These are phyloP conservation scores for Arthroderma sp. DNA, from an alignment of 2,329 filamentous ascomycete genomes.

Conservation along the genomic window DNA sequence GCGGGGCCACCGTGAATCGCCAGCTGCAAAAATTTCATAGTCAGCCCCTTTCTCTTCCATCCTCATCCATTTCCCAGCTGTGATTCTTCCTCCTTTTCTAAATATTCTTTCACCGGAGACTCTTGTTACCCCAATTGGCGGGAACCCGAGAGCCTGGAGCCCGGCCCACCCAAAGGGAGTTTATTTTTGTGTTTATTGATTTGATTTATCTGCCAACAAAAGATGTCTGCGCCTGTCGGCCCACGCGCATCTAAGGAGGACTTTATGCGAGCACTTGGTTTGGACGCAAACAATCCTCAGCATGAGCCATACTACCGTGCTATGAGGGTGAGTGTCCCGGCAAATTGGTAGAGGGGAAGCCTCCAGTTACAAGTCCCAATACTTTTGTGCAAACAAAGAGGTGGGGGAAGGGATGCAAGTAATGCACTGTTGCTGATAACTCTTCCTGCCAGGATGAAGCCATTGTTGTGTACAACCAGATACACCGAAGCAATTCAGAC, in stretches of 20 bases:
- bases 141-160: not conserved
- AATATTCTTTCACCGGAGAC: too few species aligned
- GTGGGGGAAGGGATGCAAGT: not conserved
- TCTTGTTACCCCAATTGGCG: not conserved
- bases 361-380: not conserved
- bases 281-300: constrained; percentile 31
- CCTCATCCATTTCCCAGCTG: not conserved
- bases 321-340: constrained; percentile 31
- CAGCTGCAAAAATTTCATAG: not conserved
- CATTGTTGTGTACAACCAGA: constrained; percentile 32
- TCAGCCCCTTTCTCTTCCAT: not conserved
- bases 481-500: constrained; percentile 31
- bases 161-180: not conserved
- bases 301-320: constrained; percentile 35
- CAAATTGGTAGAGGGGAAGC: not conserved
- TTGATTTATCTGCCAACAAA: constrained; percentile 4
- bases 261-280: constrained; percentile 35
- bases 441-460: constrained; percentile 30
- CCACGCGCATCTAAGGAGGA: constrained; percentile 37
- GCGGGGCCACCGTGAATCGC: not conserved
- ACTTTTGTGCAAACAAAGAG: not conserved
- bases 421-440: not conserved
- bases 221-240: constrained; percentile 26
- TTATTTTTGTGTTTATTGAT: not conserved
- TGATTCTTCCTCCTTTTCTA: not conserved